Base-by-base conservation (phyloP, 2,329 filamentous ascomycete species). In the Pleoardoris graminearum region DNA sequence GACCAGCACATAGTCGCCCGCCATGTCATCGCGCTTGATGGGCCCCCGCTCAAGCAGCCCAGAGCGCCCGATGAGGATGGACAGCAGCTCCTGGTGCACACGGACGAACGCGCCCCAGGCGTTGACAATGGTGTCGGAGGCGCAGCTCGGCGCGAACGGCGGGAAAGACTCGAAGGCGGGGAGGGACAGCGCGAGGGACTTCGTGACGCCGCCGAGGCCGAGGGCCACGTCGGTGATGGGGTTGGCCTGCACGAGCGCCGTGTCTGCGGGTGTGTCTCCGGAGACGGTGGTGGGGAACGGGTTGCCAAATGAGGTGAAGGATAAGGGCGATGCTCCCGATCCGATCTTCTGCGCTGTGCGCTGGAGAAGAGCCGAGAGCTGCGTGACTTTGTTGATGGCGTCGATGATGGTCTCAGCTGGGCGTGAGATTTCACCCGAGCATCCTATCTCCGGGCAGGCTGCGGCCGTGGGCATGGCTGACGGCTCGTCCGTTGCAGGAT, bases 361-460 rank as follows among this genome's bases (percentile, higher is more conserved):
- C 22, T 59, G 57, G 3, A 59, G 51, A 14, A 39, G 45, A 23
- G 51, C 35, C 6, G 57, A 59, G 22, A 57, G 14, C 5, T 53
- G 46, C 5, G 57, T 54, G 2, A 55, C 54, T 21, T 57, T 33
- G 51, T 59, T 59, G 48, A 59, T 52, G 23, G 42, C 48, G 41
- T 57, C 42, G 51, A 59, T 59, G 54, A 59, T 32, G 4, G 36
- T 36, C 27, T 56, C 43, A 3, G 54, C 57, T 8, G 43, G 27
- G 16, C 38, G 41, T n/a, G 33, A 21, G 11, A 57, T 33, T 11
- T 38, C 29, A 3, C 48, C 45, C 10, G 44, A 39, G 42, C 54
- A 48, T 6, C 54, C 54, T 22, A 50, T 48, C 14, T 43, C 44
- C 3, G 57, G 57, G 29, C 54, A 59, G 1, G 16, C 22, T 7